Base-by-base conservation (phyloP, 2,329 filamentous ascomycete species). In the Xylaria sp. region DNA sequence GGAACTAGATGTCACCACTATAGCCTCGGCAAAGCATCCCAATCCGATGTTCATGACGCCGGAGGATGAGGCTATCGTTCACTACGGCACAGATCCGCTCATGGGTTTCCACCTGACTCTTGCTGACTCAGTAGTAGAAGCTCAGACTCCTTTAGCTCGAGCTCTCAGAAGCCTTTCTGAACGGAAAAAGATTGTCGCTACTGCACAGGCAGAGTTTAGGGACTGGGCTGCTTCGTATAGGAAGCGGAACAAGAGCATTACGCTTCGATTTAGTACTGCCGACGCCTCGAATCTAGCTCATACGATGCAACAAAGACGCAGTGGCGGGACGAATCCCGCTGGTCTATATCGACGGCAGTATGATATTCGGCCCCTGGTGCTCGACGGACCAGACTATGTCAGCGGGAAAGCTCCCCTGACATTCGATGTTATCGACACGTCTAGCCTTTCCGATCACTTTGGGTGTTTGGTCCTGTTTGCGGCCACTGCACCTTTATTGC, bases 381-480 rank as follows among this genome's bases (percentile, higher is more conserved):
- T 52, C 49, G 25, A 52, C 18, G 23, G 25, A 4, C 23, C 49
- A 1, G 49, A 18, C 4, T 52, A 52, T 52, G 25, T 15, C 49
- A 31, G 12, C 25, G 25, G 12, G 25, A 31, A 52, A 28, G 23
- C 10, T 31, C 49, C 49, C 49, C 49, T 52, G 23, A 6, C 49
- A 1, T 52, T 52, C 13, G 49, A 52, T 52, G 49, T 52, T 12
- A 52, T 52, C 49, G 49, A 31, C 23, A 49, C n/a, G 20, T 49
- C n/a, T 25, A 49, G 12, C 48, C 48, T 49, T 20, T 49, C n/a
- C 23, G 48, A 49, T 13, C 48, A 49, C 48, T 25, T 49, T 10
- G 48, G 48, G 9, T 9, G 20, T 9, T 25, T 49, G 12, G n/a
- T 23, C 23, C n/a, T 23, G 9, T 49, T 46, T 8, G 15, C 15